Evolutionary conservation across 202 grass and related monocot genomes (phyloP).

Genomic region (Schoenoplectus triqueter): DNA sequence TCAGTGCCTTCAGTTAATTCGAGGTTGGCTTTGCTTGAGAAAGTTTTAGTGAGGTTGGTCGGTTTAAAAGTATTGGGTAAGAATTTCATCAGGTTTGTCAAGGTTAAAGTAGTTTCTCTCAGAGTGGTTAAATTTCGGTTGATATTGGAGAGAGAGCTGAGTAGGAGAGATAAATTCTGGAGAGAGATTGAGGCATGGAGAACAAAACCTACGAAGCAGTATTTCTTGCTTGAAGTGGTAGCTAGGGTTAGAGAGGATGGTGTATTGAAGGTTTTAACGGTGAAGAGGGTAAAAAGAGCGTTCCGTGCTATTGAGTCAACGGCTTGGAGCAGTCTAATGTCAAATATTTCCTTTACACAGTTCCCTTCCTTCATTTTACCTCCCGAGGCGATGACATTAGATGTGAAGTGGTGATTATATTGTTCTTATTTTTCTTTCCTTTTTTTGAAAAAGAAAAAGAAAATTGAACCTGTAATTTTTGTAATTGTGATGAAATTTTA

Average conservation of each 20-base stretch:
- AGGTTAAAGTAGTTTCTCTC: constrained; percentile 64
- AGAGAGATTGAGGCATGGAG: constrained; percentile 73
- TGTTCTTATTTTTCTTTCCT: constrained; percentile 13
- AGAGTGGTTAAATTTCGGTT: constrained; percentile 70
- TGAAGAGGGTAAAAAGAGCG: constrained; percentile 65
- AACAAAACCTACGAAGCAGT: constrained; percentile 60
- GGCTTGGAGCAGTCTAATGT: constrained; percentile 79
- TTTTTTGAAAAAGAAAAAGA: constrained; percentile 41
- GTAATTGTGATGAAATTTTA: constrained; percentile 31
- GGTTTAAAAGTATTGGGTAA: constrained; percentile 45
- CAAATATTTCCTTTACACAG: constrained; percentile 85
- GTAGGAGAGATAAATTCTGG: constrained; percentile 53
- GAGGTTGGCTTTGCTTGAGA: constrained; percentile 64
- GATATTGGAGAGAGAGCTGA: constrained; percentile 75
- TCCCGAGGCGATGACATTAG: constrained; percentile 76
- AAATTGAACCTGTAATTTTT: constrained; percentile 48
- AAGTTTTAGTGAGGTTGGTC: constrained; percentile 56
- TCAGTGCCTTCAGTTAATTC: constrained; percentile 61
- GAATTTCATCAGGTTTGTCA: constrained; percentile 55
- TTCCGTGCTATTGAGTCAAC: constrained; percentile 54
- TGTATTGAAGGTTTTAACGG: constrained; percentile 56
- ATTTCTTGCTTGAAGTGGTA: constrained; percentile 56
- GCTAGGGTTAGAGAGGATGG: constrained; percentile 68
- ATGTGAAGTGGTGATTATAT: constrained; percentile 79
- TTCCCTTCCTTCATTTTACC: constrained; percentile 72